These are phyloP conservation scores for Diutina siamensis DNA, from an alignment of 1,139 yeast species.

Conservation along the genomic window DNA sequence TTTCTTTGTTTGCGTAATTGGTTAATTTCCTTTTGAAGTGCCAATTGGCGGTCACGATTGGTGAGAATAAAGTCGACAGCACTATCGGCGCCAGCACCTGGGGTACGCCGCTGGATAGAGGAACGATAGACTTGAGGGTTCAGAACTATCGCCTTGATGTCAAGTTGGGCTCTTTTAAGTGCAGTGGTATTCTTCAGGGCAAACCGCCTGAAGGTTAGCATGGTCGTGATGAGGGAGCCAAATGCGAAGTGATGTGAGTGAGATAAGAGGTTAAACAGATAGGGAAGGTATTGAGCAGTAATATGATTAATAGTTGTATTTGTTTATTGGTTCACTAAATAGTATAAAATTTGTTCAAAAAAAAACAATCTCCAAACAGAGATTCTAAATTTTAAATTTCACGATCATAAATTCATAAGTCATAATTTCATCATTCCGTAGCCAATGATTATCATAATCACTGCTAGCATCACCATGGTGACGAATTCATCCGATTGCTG, in stretches of 20 bases:
- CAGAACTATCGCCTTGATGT: constrained; percentile 34
- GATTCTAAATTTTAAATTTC: background rate
- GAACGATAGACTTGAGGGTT: constrained; percentile 27
- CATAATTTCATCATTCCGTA: background rate
- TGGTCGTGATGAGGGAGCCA: background rate
- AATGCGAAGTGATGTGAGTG: too few species aligned
- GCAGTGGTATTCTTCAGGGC: constrained; percentile 11
- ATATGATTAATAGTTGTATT: background rate
- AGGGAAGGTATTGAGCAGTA: background rate
- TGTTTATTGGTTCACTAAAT: too few species aligned
- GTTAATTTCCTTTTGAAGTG: constrained; percentile 15
- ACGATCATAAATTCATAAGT: background rate
- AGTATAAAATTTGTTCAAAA: too few species aligned
- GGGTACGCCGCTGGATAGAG: constrained; percentile 34
- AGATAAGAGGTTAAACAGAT: too few species aligned
- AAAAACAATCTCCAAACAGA: too few species aligned
- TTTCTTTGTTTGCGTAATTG: constrained; percentile 15
- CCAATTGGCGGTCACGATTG: constrained; percentile 8
- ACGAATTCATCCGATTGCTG: too few species aligned
- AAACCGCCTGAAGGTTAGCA: background rate
- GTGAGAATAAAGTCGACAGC: constrained; percentile 20
- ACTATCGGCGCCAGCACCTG: constrained; percentile 14
- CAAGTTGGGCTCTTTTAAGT: constrained; percentile 32
- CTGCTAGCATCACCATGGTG: background rate
- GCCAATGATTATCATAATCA: background rate